phyloP scores from a whole-genome alignment of 495 filamentous ascomycete genomes.

The Rhizodiscina lignyota region DNA sequence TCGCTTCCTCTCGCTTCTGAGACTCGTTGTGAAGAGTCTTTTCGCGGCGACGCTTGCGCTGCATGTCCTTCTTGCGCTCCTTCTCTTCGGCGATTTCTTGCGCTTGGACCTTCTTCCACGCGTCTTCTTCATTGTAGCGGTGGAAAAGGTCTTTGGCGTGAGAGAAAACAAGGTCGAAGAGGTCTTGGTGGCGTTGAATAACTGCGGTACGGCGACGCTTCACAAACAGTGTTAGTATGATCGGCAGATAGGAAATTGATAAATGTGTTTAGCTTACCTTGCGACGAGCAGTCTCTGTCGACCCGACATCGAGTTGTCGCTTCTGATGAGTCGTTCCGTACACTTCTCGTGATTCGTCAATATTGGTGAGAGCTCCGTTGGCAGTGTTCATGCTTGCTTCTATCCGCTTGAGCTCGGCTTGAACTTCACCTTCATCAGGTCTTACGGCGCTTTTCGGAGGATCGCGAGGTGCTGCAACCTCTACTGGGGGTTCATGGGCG shows the following conservation, averaged over 20 bases:
- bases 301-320: conserved; percentile 23
- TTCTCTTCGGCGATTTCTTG: conserved; percentile 89
- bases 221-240: background rate
- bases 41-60: conserved; percentile 89
- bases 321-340: conserved; percentile 33
- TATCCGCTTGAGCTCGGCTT: conserved; percentile 44
- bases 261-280: background rate
- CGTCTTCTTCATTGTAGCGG: conserved; percentile 43
- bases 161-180: conserved; percentile 36
- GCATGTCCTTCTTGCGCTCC: conserved; percentile 99
- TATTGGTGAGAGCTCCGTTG: too few species aligned
- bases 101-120: conserved; percentile 69
- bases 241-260: conserved; percentile 6
- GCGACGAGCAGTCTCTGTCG: conserved; percentile 3
- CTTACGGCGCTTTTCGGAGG: conserved; percentile 4
- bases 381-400: too few species aligned
- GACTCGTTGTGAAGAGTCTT: conserved; percentile 80
- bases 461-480: conserved; percentile 3
- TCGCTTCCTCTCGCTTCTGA: conserved; percentile 68
- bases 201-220: conserved; percentile 39
- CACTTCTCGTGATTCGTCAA: conserved; percentile 29
- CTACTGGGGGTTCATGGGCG: conserved; percentile 9
- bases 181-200: conserved; percentile 30
- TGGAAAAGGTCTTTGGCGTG: conserved; percentile 37
- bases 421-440: conserved; percentile 48